Conservation (phyloP, 202 grass and related monocot species). For the Cymbopogon flexuosus region DNA sequence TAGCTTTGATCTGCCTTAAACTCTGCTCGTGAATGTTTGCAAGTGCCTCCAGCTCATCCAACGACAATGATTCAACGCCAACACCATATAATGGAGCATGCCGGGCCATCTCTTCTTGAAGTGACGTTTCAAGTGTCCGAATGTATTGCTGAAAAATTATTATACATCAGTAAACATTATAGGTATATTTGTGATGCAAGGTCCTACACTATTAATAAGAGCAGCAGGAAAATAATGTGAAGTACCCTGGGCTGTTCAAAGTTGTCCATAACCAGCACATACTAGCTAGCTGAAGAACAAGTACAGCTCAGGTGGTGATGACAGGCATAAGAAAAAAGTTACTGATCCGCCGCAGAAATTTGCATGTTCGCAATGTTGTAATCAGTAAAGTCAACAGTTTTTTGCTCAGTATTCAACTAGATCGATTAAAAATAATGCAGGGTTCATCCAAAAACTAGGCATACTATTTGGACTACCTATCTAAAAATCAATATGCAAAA, state of each 20-base stretch:
- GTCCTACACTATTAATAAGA: background rate
- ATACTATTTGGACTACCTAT: background rate
- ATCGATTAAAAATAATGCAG: background rate
- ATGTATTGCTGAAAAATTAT: slow-evolving; percentile 83
- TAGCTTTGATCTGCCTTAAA: slow-evolving; percentile 63
- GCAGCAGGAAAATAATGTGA: background rate
- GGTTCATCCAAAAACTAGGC: background rate
- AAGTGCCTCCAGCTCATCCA: slow-evolving; percentile 75
- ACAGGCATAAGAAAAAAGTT: background rate
- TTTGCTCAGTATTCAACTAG: background rate
- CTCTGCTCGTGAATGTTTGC: slow-evolving; percentile 75
- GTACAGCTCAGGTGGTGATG: background rate
- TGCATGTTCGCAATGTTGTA: background rate
- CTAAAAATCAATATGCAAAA: background rate
- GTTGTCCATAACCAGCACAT: background rate
- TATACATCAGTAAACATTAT: slow-evolving; percentile 25
- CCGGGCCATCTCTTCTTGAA: slow-evolving; percentile 88
- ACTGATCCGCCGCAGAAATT: background rate
- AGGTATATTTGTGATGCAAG: background rate
- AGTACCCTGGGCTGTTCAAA: background rate
- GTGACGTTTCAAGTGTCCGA: slow-evolving; percentile 66
- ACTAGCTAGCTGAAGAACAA: background rate
- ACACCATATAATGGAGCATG: slow-evolving; percentile 84
- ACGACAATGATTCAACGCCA: slow-evolving; percentile 60
- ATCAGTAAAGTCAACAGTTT: background rate